A percentile compares a stretch with the other conserved stretches of the same genome.
These are phyloP conservation scores for Xanthoceras sorbifolium DNA, from an alignment of 345 rosid species.

Conservation along the genomic window DNA sequence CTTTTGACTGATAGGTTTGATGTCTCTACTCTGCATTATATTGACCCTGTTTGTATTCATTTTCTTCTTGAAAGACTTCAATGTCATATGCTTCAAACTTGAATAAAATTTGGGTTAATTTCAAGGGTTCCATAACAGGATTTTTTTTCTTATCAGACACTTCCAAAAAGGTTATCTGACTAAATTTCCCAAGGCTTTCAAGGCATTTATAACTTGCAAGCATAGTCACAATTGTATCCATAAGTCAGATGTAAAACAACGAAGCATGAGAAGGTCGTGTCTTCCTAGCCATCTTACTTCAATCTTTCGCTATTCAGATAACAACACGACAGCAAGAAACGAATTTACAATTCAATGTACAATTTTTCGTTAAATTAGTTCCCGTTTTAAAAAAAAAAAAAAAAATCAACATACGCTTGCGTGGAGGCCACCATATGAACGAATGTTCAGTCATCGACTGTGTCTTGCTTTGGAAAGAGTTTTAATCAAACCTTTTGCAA, in stretches of 20 bases:
- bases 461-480: slow-evolving; percentile 61
- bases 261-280: not conserved
- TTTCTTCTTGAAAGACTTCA: not conserved
- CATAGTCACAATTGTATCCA: not conserved
- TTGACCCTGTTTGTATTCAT: not conserved
- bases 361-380: not conserved
- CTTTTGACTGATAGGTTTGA: not conserved
- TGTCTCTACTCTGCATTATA: not conserved
- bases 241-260: not conserved
- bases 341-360: not conserved
- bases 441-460: slow-evolving; percentile 33
- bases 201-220: not conserved
- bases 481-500: slow-evolving; percentile 68
- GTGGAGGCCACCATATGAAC: not conserved
- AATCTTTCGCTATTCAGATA: not conserved
- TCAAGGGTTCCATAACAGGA: too few relatives aligned
- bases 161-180: too few relatives aligned
- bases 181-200: not conserved
- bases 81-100: not conserved
- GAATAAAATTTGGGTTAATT: not conserved
- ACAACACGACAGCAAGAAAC: not conserved
- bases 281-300: not conserved
- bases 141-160: too few relatives aligned
- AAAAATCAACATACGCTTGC: not conserved
- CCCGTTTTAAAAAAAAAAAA: not conserved